phyloP scores from a whole-genome alignment of 1,284 basidiomycete genomes.

The Fomitiporia mediterranea region DNA sequence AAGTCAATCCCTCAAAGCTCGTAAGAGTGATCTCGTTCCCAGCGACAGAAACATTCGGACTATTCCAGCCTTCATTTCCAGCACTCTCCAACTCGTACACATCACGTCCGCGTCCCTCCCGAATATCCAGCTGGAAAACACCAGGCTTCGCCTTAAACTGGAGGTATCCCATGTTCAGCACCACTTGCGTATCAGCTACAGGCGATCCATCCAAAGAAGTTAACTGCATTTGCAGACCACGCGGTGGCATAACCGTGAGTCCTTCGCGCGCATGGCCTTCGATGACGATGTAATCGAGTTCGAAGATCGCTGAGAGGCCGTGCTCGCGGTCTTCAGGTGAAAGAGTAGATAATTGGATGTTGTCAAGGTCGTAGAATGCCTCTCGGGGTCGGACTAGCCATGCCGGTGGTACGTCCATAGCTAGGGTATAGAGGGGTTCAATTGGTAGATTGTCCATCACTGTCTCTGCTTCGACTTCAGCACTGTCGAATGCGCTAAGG shows the following conservation, averaged over 20 bases:
- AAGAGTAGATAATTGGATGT: constrained; percentile 79
- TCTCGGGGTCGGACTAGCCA: constrained; percentile 92
- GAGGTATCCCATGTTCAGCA: constrained; percentile 93
- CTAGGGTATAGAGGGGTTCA: constrained; percentile 85
- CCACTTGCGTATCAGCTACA: constrained; percentile 82
- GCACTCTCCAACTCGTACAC: constrained; percentile 82
- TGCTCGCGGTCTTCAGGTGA: constrained; percentile 45
- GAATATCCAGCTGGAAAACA: constrained; percentile 77
- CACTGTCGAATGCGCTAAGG: constrained; percentile 32
- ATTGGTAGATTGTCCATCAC: constrained; percentile 51
- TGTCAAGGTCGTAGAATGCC: constrained; percentile 92
- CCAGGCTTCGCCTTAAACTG: constrained; percentile 95
- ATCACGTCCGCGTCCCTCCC: constrained; percentile 75
- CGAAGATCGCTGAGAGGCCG: constrained; percentile 78
- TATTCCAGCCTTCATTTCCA: constrained; percentile 81
- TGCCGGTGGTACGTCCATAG: constrained; percentile 83
- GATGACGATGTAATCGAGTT: constrained; percentile 86
- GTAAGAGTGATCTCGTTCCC: constrained; percentile 75
- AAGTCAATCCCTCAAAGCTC: constrained; percentile 82
- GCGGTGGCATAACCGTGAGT: constrained; percentile 58
- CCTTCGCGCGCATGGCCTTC: constrained; percentile 90
- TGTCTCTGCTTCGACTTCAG: constrained; percentile 48
- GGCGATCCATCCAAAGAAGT: constrained; percentile 43
- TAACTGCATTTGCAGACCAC: constrained; percentile 84
- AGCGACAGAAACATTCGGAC: constrained; percentile 56